A percentile compares a stretch with the other conserved stretches of the same genome.
These are phyloP conservation scores for Cucurbita ficifolia DNA, from an alignment of 306 rosid genomes.

Conservation along the genomic window DNA sequence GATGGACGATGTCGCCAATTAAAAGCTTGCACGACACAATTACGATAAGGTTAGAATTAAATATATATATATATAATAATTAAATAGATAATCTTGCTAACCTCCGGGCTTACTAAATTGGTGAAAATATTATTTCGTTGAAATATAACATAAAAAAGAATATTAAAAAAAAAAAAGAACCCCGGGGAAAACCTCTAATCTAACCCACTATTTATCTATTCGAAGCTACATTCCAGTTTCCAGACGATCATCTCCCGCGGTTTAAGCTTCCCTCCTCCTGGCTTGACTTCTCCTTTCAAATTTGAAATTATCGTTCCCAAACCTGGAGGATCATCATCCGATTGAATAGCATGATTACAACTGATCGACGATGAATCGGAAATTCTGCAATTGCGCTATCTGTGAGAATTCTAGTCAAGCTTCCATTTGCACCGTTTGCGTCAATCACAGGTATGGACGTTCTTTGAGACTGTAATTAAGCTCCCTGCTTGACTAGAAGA, in stretches of 20 bases:
- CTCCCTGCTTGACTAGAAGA: not conserved
- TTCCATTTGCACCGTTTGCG: slow-evolving; percentile 64
- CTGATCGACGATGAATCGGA: slow-evolving; percentile 35
- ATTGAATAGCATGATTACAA: not conserved
- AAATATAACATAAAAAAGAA: too few relatives aligned
- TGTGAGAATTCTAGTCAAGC: slow-evolving; percentile 72
- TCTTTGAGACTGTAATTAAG: not conserved
- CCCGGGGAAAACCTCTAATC: too few relatives aligned
- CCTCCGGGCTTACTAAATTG: too few relatives aligned
- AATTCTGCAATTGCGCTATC: slow-evolving; percentile 44
- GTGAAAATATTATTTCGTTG: too few relatives aligned
- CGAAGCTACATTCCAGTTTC: not conserved
- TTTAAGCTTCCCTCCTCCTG: not conserved
- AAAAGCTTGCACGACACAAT: too few relatives aligned
- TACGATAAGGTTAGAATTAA: too few relatives aligned
- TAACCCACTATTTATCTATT: not conserved
- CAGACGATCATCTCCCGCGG: not conserved
- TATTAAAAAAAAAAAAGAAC: too few relatives aligned
- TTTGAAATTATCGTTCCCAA: not conserved
- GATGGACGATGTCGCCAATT: too few relatives aligned
- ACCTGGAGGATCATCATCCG: not conserved
- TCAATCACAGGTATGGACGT: slow-evolving; percentile 54
- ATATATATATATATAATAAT: too few relatives aligned
- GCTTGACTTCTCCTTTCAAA: not conserved
- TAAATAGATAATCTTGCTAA: too few relatives aligned